Conservation (phyloP, 495 filamentous ascomycete genomes). For the Xylona heveae region DNA sequence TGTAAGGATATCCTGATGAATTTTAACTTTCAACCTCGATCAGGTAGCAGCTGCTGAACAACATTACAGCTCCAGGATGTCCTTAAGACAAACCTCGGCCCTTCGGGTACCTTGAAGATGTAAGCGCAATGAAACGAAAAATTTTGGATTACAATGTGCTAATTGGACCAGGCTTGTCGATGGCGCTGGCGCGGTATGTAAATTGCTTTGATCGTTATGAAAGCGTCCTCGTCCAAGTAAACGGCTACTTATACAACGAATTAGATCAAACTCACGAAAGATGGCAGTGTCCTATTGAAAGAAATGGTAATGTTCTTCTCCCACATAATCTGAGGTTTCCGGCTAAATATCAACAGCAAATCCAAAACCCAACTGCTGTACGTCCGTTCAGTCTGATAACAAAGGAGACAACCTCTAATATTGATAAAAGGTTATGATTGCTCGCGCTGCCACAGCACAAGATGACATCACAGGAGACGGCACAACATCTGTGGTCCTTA, state of each 20-base stretch:
- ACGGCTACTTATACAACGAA: conserved; percentile 6
- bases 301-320: conserved; percentile 60
- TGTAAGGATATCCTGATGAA: conserved; percentile 5
- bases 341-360: conserved; percentile 31
- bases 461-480: conserved; percentile 98
- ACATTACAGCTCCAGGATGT: conserved; percentile 50
- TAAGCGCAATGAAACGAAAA: conserved; percentile 17
- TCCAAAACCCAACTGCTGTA: conserved; percentile 77
- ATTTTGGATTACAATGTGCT: conserved; percentile 3
- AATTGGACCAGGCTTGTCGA: conserved; percentile 59
- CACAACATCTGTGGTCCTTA: conserved; percentile 85
- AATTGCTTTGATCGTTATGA: conserved; percentile 2
- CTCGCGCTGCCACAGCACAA: conserved; percentile 88
- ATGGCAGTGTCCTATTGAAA: conserved; percentile 83
- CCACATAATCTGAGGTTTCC: neutral
- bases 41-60: neutral
- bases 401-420: conserved; percentile 10
- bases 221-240: conserved; percentile 1
- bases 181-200: conserved; percentile 70
- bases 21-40: conserved; percentile 18
- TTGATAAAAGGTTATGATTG: conserved; percentile 70
- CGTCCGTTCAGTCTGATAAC: conserved; percentile 11
- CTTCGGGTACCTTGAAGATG: conserved; percentile 94
- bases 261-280: conserved; percentile 97
- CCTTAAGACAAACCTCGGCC: conserved; percentile 86